Percentiles rank a stretch among this genome's conserved stretches.
Evolutionary conservation across 257 asterid species (phyloP).

Genomic region (Avicennia marina): DNA sequence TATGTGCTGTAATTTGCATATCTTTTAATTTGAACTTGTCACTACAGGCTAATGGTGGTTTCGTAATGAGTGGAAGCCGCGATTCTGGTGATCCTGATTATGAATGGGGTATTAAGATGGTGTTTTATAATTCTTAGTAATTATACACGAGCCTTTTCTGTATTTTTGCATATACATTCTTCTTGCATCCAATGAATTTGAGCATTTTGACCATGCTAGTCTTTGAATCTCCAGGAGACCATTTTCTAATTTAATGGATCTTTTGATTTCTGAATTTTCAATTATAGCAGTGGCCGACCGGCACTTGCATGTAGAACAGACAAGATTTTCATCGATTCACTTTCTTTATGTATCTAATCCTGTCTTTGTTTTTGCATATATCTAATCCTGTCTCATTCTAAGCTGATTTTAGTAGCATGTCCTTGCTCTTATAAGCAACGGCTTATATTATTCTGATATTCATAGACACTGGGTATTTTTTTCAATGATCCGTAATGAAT

Average conservation of each 20-base stretch:
- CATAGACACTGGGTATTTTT: too few relatives aligned
- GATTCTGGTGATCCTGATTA: constrained; percentile 95
- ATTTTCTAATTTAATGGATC: too few relatives aligned
- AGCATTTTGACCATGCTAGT: neutral
- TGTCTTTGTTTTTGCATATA: too few relatives aligned
- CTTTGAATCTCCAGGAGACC: too few relatives aligned
- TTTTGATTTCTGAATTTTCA: constrained; percentile 35
- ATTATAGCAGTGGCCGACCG: constrained; percentile 95
- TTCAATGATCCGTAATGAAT: too few relatives aligned
- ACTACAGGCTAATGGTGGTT: constrained; percentile 87
- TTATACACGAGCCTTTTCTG: too few relatives aligned
- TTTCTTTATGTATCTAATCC: constrained; percentile 68
- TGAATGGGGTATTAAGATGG: constrained; percentile 97
- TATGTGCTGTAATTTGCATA: neutral
- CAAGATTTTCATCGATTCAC: constrained; percentile 87
- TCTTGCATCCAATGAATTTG: neutral
- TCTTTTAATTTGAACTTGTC: constrained; percentile 11
- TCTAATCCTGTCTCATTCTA: constrained; percentile 1
- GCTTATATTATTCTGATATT: too few relatives aligned
- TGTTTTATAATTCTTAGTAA: constrained; percentile 22
- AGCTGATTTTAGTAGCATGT: neutral
- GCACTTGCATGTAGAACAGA: constrained; percentile 94
- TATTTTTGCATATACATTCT: neutral
- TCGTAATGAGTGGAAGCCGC: constrained; percentile 95
- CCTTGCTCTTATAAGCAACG: too few relatives aligned